Percentiles rank a stretch among this genome's conserved stretches.
phyloP scores from a whole-genome alignment of 2,329 filamentous ascomycete genomes.

The Neoscytalidium dimidiatum region DNA sequence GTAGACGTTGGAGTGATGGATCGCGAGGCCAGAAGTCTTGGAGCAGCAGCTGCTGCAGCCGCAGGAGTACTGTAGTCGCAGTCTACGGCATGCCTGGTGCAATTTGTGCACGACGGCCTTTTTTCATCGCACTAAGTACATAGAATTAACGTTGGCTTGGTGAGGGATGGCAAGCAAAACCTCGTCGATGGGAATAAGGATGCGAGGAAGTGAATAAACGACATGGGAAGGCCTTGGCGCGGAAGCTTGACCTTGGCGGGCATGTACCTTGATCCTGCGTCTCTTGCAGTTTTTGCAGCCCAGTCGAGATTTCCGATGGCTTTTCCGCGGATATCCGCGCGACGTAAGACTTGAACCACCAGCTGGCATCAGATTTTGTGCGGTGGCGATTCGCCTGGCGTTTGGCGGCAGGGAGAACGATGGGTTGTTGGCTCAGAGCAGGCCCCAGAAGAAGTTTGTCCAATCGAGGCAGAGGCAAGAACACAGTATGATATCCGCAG shows the following conservation, averaged over 20 bases:
- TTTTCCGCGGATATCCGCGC: not conserved
- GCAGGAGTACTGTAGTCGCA: constrained; percentile 24
- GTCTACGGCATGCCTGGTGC: constrained; percentile 29
- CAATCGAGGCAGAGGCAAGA: not conserved
- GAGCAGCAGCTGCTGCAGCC: not conserved
- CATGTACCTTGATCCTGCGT: constrained; percentile 11
- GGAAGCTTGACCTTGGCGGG: not conserved
- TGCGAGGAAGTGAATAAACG: too few relatives aligned
- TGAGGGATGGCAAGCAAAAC: too few relatives aligned
- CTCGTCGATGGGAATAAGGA: too few relatives aligned
- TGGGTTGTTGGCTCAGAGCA: too few relatives aligned
- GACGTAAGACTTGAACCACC: not conserved
- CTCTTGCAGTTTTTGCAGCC: constrained; percentile 9
- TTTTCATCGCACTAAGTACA: constrained; percentile 32
- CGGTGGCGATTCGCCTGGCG: too few relatives aligned
- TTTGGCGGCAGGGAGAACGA: too few relatives aligned
- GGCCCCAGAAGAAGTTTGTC: too few relatives aligned
- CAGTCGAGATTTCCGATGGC: constrained; percentile 11
- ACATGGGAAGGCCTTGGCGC: not conserved
- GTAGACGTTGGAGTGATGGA: not conserved
- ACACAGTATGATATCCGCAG: not conserved
- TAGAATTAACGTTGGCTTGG: too few relatives aligned
- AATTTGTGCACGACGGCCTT: constrained; percentile 32
- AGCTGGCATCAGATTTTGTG: not conserved
- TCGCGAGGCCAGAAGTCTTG: not conserved